Evolutionary conservation across 2,329 filamentous ascomycete species (phyloP).

Genomic region (Epichloe elymi): DNA sequence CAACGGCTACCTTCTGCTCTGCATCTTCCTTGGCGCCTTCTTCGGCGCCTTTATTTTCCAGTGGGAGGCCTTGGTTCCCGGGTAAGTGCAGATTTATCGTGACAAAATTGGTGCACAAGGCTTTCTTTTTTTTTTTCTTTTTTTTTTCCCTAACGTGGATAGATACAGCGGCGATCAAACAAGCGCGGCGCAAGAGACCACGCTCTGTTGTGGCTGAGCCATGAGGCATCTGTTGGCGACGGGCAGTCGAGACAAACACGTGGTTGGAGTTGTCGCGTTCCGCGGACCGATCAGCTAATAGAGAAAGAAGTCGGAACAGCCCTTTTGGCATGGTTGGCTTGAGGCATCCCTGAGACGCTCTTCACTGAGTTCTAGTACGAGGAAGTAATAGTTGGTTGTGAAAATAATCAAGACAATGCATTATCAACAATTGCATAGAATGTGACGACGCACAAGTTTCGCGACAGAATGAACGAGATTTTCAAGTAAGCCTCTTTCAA

Average conservation of each 20-base stretch:
- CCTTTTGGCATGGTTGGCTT: too few relatives aligned
- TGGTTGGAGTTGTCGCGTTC: neutral
- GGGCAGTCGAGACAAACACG: neutral
- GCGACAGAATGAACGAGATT: neutral
- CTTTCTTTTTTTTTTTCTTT: neutral
- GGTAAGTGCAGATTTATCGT: conserved; percentile 11
- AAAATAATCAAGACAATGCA: too few relatives aligned
- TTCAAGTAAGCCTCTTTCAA: neutral
- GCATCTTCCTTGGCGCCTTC: conserved; percentile 64
- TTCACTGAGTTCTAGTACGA: too few relatives aligned
- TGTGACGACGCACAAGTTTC: neutral
- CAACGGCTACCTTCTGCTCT: conserved; percentile 66
- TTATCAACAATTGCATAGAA: too few relatives aligned
- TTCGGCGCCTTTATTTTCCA: conserved; percentile 61
- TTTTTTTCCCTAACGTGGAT: neutral
- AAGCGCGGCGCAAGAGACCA: conserved; percentile 24
- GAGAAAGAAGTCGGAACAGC: too few relatives aligned
- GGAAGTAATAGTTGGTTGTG: too few relatives aligned
- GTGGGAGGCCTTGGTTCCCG: conserved; percentile 43
- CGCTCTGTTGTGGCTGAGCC: conserved; percentile 26
- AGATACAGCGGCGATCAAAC: conserved; percentile 13
- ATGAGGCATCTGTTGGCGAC: too few relatives aligned
- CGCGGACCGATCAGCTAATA: too few relatives aligned
- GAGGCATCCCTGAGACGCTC: too few relatives aligned
- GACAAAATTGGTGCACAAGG: too few relatives aligned